Base-by-base conservation (phyloP, 306 rosid species). In the Leucaena leucocephala region DNA sequence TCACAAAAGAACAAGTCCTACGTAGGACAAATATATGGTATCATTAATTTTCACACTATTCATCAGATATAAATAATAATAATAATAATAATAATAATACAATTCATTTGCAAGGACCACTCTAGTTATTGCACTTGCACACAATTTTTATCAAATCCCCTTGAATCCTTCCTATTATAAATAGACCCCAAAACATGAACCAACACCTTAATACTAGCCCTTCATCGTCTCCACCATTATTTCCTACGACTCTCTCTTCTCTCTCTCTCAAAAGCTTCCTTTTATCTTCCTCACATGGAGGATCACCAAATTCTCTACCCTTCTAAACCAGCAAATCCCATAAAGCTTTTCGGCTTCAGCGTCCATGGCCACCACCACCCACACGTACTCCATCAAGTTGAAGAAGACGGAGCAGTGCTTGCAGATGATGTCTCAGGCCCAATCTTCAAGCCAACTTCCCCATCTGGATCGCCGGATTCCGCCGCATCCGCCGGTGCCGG, bases 301-400 rank as follows among this genome's bases (percentile, higher is more conserved):
- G 84, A 78, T 43, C 84, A 89, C 49, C 85, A 89, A 69, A 75
- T 86, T 39, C 86, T 86, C 63, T 83, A 69, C 85, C 91, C 88
- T 57, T 73, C 58, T 33, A 65, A 83, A 77, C 84, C 76, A 74
- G 55, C 86, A 63, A 89, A 82, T 4, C 75, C 92, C 76, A 83
- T 94, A 48, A 92, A 92, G 72, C 93, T 94, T 63, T 94, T 94
- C 66, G 97, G 98, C 52, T 88, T 92, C 83, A 85, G 81, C 78
- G 92, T 34, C 68, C 19, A 27, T 27, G 1, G 27, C 27, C 27
- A 6, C 42, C 19, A 36, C 21, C 17, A 63, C 5, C 27, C 27
- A 6, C 40, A 59, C 38, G 14, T 10, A 2, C 4, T 34, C 21
- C 62, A 27, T 27, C 27, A 19, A 55, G 44, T 5, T 35, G 68